phyloP scores from a whole-genome alignment of 1,139 yeast genomes.

The Nakaseomyces glabratus region DNA sequence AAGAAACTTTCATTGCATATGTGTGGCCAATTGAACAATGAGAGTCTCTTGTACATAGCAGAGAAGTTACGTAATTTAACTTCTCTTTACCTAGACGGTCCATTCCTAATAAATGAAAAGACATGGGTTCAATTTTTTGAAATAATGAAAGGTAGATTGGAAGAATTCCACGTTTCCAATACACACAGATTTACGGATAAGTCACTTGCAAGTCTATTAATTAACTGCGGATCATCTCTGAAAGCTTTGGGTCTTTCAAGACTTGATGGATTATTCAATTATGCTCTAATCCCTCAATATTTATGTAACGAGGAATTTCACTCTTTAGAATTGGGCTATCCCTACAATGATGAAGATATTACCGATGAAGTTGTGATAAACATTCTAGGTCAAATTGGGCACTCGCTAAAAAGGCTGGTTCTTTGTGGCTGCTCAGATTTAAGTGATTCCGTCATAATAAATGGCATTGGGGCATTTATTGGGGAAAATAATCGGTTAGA shows the following conservation, averaged over 20 bases:
- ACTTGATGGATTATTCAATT: constrained; percentile 61
- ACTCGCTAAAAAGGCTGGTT: constrained; percentile 46
- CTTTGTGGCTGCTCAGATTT: constrained; percentile 67
- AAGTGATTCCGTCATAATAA: constrained; percentile 53
- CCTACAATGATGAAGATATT: constrained; percentile 54
- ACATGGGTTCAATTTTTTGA: constrained; percentile 72
- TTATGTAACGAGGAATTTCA: constrained; percentile 39
- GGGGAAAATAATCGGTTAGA: constrained; percentile 15
- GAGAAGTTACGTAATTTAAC: constrained; percentile 48
- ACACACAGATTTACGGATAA: constrained; percentile 76
- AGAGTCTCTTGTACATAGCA: constrained; percentile 54
- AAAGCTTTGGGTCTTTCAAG: constrained; percentile 48
- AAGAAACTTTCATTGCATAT: constrained; percentile 60
- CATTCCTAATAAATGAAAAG: constrained; percentile 67
- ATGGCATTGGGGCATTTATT: constrained; percentile 48
- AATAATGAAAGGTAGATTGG: constrained; percentile 38
- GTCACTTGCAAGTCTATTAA: constrained; percentile 53
- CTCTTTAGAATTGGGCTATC: constrained; percentile 60
- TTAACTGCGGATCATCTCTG: constrained; percentile 50
- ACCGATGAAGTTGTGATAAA: constrained; percentile 65
- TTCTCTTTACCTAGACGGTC: constrained; percentile 65
- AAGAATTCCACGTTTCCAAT: constrained; percentile 56
- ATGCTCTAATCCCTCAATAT: constrained; percentile 57
- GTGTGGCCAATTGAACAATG: constrained; percentile 90
- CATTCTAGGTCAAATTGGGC: constrained; percentile 53